phyloP scores from a whole-genome alignment of 257 asterid genomes.

The Leonotis leonurus region DNA sequence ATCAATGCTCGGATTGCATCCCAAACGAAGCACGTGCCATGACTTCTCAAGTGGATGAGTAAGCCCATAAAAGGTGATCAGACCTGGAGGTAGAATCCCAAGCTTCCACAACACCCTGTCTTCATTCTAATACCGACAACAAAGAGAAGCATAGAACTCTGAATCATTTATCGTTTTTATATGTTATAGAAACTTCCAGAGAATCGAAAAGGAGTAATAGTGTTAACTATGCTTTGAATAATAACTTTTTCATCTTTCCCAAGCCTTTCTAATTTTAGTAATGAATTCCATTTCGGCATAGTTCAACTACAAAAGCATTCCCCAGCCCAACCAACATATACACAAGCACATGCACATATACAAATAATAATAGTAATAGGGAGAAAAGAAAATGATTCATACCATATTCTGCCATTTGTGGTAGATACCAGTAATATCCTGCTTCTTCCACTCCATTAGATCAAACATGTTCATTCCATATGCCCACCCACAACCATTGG shows the following conservation, averaged over 20 bases:
- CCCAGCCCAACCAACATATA: not conserved
- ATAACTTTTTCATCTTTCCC: not conserved
- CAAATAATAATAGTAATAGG: not conserved
- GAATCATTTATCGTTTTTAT: not conserved
- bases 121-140: constrained; percentile 52
- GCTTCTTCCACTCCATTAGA: constrained; percentile 90
- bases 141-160: not conserved
- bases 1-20: constrained; percentile 87
- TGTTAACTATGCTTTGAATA: too few relatives aligned
- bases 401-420: constrained; percentile 99
- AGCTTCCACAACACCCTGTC: constrained; percentile 96
- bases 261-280: not conserved
- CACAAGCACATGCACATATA: not conserved
- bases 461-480: constrained; percentile 98
- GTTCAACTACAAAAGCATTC: not conserved
- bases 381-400: constrained; percentile 5
- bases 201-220: too few relatives aligned
- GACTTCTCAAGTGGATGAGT: constrained; percentile 92
- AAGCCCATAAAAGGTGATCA: constrained; percentile 87
- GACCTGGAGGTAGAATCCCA: constrained; percentile 94
- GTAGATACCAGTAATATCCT: constrained; percentile 94
- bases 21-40: constrained; percentile 97
- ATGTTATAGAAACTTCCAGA: not conserved
- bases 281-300: not conserved
- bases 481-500: constrained; percentile 99